Conservation (phyloP, 2,329 filamentous ascomycete species). For the Sordariomycetes sp. region DNA sequence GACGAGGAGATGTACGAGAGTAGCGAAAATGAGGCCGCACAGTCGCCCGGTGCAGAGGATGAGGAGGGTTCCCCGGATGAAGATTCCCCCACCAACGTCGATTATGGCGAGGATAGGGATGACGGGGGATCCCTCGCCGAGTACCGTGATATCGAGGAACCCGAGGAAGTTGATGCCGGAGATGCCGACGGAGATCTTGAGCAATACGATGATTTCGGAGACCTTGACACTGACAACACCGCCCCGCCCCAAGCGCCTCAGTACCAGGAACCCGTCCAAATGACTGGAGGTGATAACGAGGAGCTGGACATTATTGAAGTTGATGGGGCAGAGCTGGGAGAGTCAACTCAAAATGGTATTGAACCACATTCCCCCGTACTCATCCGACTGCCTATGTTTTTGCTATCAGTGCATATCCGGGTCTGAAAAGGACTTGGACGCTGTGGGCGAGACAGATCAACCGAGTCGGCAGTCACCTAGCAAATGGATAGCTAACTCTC, state of each 20-base stretch:
- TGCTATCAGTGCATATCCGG: background rate
- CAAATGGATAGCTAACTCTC: background rate
- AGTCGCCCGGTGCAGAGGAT: slow-evolving; percentile 5
- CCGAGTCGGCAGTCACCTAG: background rate
- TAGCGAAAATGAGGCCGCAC: slow-evolving; percentile 8
- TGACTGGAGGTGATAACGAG: slow-evolving; percentile 5
- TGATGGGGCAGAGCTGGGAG: background rate
- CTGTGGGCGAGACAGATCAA: background rate
- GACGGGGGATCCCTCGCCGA: slow-evolving; percentile 2
- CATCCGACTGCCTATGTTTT: background rate
- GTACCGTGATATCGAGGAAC: slow-evolving; percentile 5
- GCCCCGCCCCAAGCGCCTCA: slow-evolving; percentile 6
- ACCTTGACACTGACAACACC: slow-evolving; percentile 5
- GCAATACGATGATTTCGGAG: slow-evolving; percentile 13
- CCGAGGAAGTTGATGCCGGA: slow-evolving; percentile 9
- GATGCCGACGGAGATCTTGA: slow-evolving; percentile 5
- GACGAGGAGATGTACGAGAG: slow-evolving; percentile 9
- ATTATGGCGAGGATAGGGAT: slow-evolving; percentile 8
- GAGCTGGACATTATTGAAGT: slow-evolving; percentile 1
- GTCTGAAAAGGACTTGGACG: background rate
- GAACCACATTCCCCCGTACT: background rate
- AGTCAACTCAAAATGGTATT: slow-evolving; percentile 3
- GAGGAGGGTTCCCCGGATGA: slow-evolving; percentile 6
- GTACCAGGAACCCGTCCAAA: slow-evolving; percentile 7
- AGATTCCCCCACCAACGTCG: slow-evolving; percentile 6